Base-by-base conservation (phyloP, 768 basidiomycete genomes). In the Cystofilobasidium bisporidii region DNA sequence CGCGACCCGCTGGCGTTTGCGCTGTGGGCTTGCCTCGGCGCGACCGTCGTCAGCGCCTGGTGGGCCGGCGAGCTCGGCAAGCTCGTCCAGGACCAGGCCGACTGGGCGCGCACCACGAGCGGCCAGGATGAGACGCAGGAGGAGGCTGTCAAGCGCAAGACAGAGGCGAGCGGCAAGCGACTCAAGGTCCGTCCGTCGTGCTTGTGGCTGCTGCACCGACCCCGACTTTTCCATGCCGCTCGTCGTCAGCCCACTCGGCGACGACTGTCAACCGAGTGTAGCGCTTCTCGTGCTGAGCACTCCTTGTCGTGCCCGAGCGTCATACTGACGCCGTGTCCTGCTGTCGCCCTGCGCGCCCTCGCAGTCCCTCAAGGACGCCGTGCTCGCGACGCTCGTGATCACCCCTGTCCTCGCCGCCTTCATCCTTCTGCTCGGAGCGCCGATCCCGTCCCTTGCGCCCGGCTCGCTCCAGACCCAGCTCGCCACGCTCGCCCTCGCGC, bases 1-100 rank as follows among this genome's bases (percentile, higher is more conserved):
- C 72, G 78, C 2, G 82, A 81, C 69, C 86, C 88, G 10, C 75
- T 80, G 6, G 74, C 76, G 43, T 88, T 88, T 0, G 75, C 87
- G 63, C 66, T 78, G 6, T 88, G 84, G 78, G 76, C 85, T 45
- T 81, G 81, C 60, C 69, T 77, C 4, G 68, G 68, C 0, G 89
- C 88, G 0, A 80, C 81, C 1, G 71, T 75, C 5, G 67, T 87
- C 3, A 73, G 87, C 72, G 77, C 78, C 14, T 88, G 86, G 85
- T 91, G 88, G 87, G 85, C 82, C 1, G 82, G 82, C 3, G 86
- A 83, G 80, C 73, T 89, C 71, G 79, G 84, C 67, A 73, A 77
- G 28, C 87, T 85, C 86, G 81, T 69, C 57, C 41, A 64, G 41
- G 32, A 50, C 17, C 57, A 53, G 30, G 61, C 45, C 41, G 56